Percentiles rank a stretch among this genome's conserved stretches.
phyloP scores from a whole-genome alignment of 2,329 filamentous ascomycete species.

The Fusarium pseudoanthophilum region DNA sequence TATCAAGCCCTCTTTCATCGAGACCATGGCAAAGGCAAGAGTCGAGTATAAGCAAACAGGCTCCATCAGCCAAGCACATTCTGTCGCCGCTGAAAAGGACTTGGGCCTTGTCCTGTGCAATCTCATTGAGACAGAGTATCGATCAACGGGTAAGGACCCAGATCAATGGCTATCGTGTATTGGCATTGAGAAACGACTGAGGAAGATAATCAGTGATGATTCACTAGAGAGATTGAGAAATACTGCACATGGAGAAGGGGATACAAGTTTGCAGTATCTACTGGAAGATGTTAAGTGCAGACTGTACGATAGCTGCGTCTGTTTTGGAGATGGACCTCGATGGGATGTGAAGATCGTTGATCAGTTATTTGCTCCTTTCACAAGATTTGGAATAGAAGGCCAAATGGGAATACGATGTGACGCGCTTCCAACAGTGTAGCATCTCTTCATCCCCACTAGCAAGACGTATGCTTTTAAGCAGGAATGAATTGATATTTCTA shows the following conservation, averaged over 20 bases:
- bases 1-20: background rate
- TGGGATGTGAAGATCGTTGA: background rate
- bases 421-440: no score
- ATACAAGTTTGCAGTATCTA: fast-evolving
- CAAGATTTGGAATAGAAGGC: no score
- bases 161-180: conserved; percentile 8
- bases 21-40: conserved; percentile 8
- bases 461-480: no score
- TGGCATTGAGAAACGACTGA: background rate
- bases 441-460: no score
- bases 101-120: conserved; percentile 1
- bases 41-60: background rate
- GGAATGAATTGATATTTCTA: no score
- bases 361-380: background rate
- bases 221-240: fast-evolving
- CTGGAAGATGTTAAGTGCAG: background rate
- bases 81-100: background rate
- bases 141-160: conserved; percentile 4
- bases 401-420: no score
- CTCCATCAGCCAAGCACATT: background rate
- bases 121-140: conserved; percentile 4
- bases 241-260: background rate
- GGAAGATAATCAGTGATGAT: background rate
- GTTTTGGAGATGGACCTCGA: conserved; percentile 16
- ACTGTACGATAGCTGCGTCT: background rate